A percentile compares a stretch with the other conserved stretches of the same genome.
Conservation (phyloP, 768 basidiomycete genomes). For the Favolaschia claudopus region DNA sequence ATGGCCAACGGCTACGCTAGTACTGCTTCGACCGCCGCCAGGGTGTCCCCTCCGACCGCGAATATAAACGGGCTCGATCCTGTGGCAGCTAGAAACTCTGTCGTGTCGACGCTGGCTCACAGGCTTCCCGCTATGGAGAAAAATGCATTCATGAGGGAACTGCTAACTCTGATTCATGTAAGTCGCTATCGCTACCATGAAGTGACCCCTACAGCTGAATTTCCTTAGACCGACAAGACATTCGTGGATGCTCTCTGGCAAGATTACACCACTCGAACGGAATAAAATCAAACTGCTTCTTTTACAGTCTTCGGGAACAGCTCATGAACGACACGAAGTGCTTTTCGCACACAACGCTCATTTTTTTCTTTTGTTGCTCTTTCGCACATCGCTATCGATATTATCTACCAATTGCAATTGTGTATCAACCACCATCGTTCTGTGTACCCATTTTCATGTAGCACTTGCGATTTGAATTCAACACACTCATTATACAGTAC, state of each 20-base stretch:
- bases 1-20: neutral
- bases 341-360: neutral
- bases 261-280: slow-evolving; percentile 49
- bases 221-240: slow-evolving; percentile 62
- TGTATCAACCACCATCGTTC: slow-evolving; percentile 13
- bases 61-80: slow-evolving; percentile 1
- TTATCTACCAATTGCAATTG: neutral
- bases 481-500: slow-evolving; percentile 11
- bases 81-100: neutral
- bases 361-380: neutral
- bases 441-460: slow-evolving; percentile 9
- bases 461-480: slow-evolving; percentile 7
- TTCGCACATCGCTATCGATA: neutral
- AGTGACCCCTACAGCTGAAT: slow-evolving; percentile 12
- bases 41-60: neutral
- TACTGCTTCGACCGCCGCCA: neutral
- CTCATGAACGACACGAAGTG: neutral
- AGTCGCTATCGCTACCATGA: slow-evolving; percentile 33
- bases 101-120: neutral
- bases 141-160: slow-evolving; percentile 66
- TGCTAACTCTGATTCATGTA: slow-evolving; percentile 69
- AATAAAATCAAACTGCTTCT: slow-evolving; percentile 10
- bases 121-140: slow-evolving; percentile 42
- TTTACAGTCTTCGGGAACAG: neutral
- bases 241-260: slow-evolving; percentile 71